Conservation (phyloP, 495 filamentous ascomycete species). For the Neurospora sp. region DNA sequence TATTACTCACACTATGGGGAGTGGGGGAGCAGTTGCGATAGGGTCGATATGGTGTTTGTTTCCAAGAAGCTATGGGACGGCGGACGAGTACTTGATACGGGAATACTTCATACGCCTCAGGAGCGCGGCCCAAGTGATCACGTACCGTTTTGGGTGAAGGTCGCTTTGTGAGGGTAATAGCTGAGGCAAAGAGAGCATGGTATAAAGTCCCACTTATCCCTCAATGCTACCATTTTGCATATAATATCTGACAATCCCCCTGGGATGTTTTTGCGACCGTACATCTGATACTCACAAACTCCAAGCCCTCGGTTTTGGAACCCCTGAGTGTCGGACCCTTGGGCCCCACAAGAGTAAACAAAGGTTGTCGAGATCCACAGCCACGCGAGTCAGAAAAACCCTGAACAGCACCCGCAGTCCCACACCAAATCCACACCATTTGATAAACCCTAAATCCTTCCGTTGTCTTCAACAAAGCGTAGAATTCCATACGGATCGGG, state of each 20-base stretch:
- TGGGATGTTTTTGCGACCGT: neutral
- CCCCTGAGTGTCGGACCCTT: neutral
- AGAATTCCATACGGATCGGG: neutral
- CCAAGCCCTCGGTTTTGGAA: neutral
- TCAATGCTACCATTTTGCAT: neutral
- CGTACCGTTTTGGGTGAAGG: constrained; percentile 24
- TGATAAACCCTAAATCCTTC: neutral
- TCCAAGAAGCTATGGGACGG: constrained; percentile 11
- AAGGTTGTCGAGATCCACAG: neutral
- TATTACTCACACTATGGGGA: constrained; percentile 19
- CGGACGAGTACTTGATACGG: constrained; percentile 15
- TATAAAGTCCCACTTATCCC: neutral
- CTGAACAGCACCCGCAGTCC: neutral
- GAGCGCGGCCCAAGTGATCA: constrained; percentile 30
- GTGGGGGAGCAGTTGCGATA: constrained; percentile 28
- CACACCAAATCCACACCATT: neutral
- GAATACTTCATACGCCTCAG: constrained; percentile 21
- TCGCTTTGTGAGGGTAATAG: neutral
- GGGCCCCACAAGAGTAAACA: neutral
- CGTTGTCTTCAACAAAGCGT: neutral
- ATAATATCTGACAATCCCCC: neutral
- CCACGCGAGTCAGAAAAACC: neutral
- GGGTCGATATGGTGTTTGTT: constrained; percentile 29
- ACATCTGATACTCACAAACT: neutral
- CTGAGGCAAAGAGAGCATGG: neutral